Evolutionary conservation across 306 rosid species (phyloP).

Genomic region (Quercus berberidifolia): DNA sequence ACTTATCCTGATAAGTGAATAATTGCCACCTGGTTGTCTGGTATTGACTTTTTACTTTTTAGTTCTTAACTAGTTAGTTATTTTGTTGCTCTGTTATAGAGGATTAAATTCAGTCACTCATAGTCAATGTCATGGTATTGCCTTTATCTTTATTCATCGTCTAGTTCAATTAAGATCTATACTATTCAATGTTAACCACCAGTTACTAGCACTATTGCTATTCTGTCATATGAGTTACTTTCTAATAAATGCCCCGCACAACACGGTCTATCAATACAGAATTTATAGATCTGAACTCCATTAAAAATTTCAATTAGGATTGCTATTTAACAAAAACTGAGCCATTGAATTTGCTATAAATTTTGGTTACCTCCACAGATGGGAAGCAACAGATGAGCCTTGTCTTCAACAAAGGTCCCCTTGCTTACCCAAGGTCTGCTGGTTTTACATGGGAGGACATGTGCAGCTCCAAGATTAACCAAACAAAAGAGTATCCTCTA

Average conservation of each 20-base stretch:
- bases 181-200: not conserved
- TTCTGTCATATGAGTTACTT: not conserved
- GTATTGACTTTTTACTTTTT: not conserved
- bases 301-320: not conserved
- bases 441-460: constrained; percentile 47
- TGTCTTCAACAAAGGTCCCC: constrained; percentile 30
- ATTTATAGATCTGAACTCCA: not conserved
- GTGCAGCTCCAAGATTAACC: constrained; percentile 36
- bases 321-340: not conserved
- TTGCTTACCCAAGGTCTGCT: constrained; percentile 35
- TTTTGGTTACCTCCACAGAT: constrained; percentile 31
- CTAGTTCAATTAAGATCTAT: not conserved
- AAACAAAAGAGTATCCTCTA: constrained; percentile 49
- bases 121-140: not conserved
- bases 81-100: not conserved
- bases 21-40: not conserved
- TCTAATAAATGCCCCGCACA: not conserved
- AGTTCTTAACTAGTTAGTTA: not conserved
- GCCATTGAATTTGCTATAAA: constrained; percentile 12
- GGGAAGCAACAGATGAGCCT: constrained; percentile 47
- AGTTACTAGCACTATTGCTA: not conserved
- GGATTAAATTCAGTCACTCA: no score
- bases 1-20: not conserved
- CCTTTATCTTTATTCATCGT: not conserved
- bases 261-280: not conserved